Evolutionary conservation across 1,284 basidiomycete species (phyloP), one percentile per base, ranked within the genome.

Genomic region (Ganoderma resinaceum): DNA sequence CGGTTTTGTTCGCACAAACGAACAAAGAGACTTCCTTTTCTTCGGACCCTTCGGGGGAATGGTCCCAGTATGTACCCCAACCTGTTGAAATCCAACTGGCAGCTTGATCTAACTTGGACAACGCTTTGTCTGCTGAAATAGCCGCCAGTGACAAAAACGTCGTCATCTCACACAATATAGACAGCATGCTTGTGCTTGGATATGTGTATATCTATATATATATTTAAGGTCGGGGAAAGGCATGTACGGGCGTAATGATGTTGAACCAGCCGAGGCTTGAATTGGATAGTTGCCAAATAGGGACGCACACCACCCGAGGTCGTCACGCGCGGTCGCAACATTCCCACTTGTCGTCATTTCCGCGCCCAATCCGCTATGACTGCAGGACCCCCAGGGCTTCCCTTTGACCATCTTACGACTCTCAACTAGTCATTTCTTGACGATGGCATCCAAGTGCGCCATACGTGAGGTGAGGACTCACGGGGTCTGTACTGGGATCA

Each of bases 381-480:
- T 55, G 29, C 29, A 55, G 2, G 23, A 52, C 8, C 52, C 7
- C 29, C n/a, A 5, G 11, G 23, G n/a, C 23, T n/a, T 12, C 5
- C 33, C 20, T 31, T 33, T 31, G 31, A 20, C 29, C 23, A 55
- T 18, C 8, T 55, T 2, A 9, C 52, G 6, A 31, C 31, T 33
- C 1, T 3, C 52, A 18, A 5, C 52, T 18, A 53, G 11, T 29
- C 2, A 37, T 11, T 12, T 59, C n/a, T 26, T 60, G n/a, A 60
- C 26, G 35, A 60, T 60, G 58, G n/a, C 58, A 38, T 40, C 58
- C 8, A 61, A 66, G 26, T 61, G 65, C 23, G 58, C 59, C 20
- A 66, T 61, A 38, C 65, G 65, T 9, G 65, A 66, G 65, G 65
- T 66, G 38, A 8, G 37, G 6, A 43, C 20, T 2, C n/a, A 18